A percentile compares a stretch with the other conserved stretches of the same genome.
Evolutionary conservation across 2,329 filamentous ascomycete species (phyloP).

Genomic region (Botryotinia globosa): DNA sequence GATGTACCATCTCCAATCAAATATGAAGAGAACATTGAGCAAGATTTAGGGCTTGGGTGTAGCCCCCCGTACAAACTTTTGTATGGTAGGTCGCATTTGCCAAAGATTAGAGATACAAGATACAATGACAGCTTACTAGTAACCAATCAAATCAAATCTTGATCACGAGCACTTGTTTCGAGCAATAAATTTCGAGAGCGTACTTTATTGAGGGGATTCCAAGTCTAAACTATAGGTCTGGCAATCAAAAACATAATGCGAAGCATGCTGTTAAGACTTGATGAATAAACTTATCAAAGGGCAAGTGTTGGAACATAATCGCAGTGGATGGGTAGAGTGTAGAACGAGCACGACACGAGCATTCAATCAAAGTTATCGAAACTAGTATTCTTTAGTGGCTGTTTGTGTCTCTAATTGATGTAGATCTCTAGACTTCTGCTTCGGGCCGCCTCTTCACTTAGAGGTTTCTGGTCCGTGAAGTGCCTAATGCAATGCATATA

Average conservation of each 20-base stretch:
- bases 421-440: background rate
- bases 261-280: background rate
- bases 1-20: background rate
- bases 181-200: background rate
- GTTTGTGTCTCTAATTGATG: background rate
- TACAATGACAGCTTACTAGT: background rate
- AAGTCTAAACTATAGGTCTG: background rate
- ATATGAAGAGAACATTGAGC: background rate
- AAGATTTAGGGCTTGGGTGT: background rate
- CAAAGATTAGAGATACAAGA: background rate
- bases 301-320: background rate
- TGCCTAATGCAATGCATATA: background rate
- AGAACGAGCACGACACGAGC: background rate
- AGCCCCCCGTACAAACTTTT: background rate
- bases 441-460: background rate
- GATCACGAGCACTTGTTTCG: background rate
- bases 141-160: background rate
- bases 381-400: background rate
- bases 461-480: background rate
- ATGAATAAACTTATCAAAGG: background rate
- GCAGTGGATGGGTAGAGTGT: background rate
- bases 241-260: background rate
- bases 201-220: background rate
- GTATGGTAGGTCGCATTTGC: background rate
- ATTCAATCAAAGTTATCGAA: slow-evolving; percentile 5